A percentile compares a stretch with the other conserved stretches of the same genome.
phyloP scores from a whole-genome alignment of 225 moss, liverwort and hornwort species.

The Lunularia cruciata region DNA sequence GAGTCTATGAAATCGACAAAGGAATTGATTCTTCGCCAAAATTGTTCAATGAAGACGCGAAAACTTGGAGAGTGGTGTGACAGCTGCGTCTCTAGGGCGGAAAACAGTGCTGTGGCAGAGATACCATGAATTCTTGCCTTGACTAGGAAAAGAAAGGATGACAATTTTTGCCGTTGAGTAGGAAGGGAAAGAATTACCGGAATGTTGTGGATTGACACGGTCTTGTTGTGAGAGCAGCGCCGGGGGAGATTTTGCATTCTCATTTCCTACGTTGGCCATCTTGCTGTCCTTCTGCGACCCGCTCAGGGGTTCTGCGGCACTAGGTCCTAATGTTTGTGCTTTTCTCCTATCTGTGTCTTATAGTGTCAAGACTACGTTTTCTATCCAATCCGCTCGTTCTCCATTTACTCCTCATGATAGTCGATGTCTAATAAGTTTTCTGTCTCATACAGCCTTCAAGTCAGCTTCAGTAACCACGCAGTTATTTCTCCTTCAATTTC shows the following conservation, averaged over 20 bases:
- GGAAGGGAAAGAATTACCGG: slow-evolving; percentile 16
- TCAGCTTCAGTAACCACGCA: too few relatives aligned
- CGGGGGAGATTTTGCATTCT: neutral
- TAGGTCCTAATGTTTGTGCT: neutral
- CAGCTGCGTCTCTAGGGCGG: too few relatives aligned
- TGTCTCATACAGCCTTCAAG: neutral
- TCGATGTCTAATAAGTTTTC: neutral
- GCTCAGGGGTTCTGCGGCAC: neutral
- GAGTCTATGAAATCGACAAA: too few relatives aligned
- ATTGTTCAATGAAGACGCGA: too few relatives aligned
- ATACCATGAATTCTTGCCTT: too few relatives aligned
- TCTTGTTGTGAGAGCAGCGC: neutral
- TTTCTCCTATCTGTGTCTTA: neutral
- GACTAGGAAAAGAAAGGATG: too few relatives aligned
- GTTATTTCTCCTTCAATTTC: neutral
- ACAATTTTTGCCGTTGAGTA: too few relatives aligned
- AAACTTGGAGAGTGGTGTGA: too few relatives aligned
- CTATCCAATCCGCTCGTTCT: neutral
- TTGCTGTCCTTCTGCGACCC: too few relatives aligned
- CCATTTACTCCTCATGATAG: neutral
- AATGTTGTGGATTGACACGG: neutral
- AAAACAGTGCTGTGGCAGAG: too few relatives aligned
- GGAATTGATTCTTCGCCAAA: too few relatives aligned
- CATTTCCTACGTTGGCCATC: slow-evolving; percentile 11
- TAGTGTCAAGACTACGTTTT: neutral